Evolutionary conservation across 495 filamentous ascomycete genomes (phyloP), one percentile per base, ranked within the genome.

Genomic region (Parathielavia appendiculata): DNA sequence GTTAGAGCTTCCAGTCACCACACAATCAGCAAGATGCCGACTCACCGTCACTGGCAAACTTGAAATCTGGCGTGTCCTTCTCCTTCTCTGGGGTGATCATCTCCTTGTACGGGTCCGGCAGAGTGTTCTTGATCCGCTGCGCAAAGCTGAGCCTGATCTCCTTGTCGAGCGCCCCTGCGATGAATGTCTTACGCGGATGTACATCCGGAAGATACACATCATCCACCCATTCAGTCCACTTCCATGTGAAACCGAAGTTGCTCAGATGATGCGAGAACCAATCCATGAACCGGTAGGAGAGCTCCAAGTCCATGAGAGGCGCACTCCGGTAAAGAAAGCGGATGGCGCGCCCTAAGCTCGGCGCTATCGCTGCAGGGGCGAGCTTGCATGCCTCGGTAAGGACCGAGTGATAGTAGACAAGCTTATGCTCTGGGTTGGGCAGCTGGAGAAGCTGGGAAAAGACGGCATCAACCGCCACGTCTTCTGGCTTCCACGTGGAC

Each of bases 161-260:
- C 76, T 97, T 97, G 71, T 99, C 95, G 47, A 99, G 75, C 11
- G 90, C 84, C 11, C 91, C 93, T 20, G 82, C 71, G 44, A 99
- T 95, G 71, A 97, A 96, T 6, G 92, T 87, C 74, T 96, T 96
- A 69, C 86, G 87, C 12, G 93, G 91, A 69, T 96, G 85, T 17
- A 93, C 72, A 43, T 84, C 73, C 0, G 90, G 79, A 23, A 92
- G 82, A 12, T 83, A 81, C 17, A 96, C 81, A 72, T 97, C 90
- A 40, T 95, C 90, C 56, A 88, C 82, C 93, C 93, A 99, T 75
- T 99, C 93, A 19, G 87, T 87, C 93, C 93, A 99, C 74, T 97
- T 97, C 93, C 93, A 99, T 4, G 95, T 93, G 66, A 97, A 99
- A 40, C 95, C 93, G 66, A 97, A 99, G 74, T 99, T 99, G 71